A percentile compares a stretch with the other conserved stretches of the same genome.
Evolutionary conservation across 1,284 basidiomycete genomes (phyloP).

Genomic region (Leucoagaricus sp.): DNA sequence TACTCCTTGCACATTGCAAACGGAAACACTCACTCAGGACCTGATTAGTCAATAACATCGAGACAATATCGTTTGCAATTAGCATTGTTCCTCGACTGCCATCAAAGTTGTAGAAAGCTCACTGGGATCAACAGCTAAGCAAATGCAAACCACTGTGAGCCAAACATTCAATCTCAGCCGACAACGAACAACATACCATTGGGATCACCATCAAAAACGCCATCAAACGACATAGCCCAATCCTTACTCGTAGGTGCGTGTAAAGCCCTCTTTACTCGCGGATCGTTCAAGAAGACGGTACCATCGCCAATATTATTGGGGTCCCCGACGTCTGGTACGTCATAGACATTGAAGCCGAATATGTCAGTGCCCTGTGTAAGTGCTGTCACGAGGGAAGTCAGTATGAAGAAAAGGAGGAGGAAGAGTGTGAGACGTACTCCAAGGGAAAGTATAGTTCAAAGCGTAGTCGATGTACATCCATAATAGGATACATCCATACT

Average conservation of each 20-base stretch:
- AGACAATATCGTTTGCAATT: not conserved
- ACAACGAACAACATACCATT: conserved; percentile 20
- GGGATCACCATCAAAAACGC: conserved; percentile 47
- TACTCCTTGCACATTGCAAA: not conserved
- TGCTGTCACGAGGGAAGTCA: conserved; percentile 27
- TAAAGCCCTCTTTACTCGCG: conserved; percentile 53
- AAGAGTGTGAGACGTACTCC: conserved; percentile 47
- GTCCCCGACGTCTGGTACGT: conserved; percentile 54
- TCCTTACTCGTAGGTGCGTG: conserved; percentile 68
- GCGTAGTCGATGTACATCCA: conserved; percentile 61
- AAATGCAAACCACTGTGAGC: too few relatives aligned
- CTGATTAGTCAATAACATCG: conserved; percentile 26
- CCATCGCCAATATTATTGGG: conserved; percentile 49
- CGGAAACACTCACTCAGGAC: conserved; percentile 42
- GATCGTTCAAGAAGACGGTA: conserved; percentile 61
- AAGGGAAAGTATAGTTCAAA: conserved; percentile 62
- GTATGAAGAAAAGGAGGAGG: not conserved
- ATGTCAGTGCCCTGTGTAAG: conserved; percentile 33
- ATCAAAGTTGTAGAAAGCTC: not conserved
- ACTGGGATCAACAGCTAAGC: conserved; percentile 19
- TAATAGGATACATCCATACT: conserved; percentile 60
- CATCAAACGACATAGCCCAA: conserved; percentile 51
- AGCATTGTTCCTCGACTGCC: not conserved
- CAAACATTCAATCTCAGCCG: too few relatives aligned
- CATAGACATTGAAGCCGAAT: conserved; percentile 49